Conservation (phyloP, 306 rosid genomes). For the Canavalia ensiformis region DNA sequence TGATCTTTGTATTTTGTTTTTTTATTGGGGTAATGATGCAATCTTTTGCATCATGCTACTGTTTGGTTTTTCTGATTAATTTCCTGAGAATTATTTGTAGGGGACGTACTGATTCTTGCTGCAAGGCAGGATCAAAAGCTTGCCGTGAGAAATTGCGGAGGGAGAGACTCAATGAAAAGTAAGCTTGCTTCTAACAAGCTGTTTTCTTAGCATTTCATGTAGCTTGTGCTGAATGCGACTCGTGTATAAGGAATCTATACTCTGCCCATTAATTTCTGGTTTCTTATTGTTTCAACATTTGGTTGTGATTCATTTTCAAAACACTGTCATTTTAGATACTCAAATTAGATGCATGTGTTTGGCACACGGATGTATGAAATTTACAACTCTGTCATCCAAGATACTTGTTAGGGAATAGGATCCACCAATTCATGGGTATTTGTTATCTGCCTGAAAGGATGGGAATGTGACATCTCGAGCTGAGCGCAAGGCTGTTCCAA, state of each 20-base stretch:
- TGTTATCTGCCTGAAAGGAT: neutral
- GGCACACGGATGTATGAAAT: conserved; percentile 1
- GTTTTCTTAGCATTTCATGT: conserved; percentile 25
- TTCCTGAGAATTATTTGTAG: conserved; percentile 51
- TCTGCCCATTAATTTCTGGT: conserved; percentile 1
- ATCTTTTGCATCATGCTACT: conserved; percentile 21
- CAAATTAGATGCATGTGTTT: conserved; percentile 13
- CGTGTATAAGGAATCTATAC: conserved; percentile 26
- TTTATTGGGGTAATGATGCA: neutral
- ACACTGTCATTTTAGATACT: neutral
- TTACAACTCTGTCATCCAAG: conserved; percentile 13
- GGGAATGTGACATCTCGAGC: conserved; percentile 4
- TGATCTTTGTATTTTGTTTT: conserved; percentile 19
- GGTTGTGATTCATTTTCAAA: neutral
- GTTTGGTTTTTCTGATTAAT: conserved; percentile 26
- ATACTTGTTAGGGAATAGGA: conserved; percentile 16
- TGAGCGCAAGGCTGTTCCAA: neutral
- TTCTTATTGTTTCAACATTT: conserved; percentile 29
- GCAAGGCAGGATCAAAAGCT: conserved; percentile 76
- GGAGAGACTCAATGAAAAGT: conserved; percentile 91
- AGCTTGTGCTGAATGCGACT: neutral
- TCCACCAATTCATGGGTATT: neutral
- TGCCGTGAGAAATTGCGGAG: conserved; percentile 92
- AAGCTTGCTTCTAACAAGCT: conserved; percentile 43
- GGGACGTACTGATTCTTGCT: conserved; percentile 62